A percentile compares a stretch with the other conserved stretches of the same genome.
phyloP scores from a whole-genome alignment of 192 early-diverging fungal genomes.

The Coemansia sp. region DNA sequence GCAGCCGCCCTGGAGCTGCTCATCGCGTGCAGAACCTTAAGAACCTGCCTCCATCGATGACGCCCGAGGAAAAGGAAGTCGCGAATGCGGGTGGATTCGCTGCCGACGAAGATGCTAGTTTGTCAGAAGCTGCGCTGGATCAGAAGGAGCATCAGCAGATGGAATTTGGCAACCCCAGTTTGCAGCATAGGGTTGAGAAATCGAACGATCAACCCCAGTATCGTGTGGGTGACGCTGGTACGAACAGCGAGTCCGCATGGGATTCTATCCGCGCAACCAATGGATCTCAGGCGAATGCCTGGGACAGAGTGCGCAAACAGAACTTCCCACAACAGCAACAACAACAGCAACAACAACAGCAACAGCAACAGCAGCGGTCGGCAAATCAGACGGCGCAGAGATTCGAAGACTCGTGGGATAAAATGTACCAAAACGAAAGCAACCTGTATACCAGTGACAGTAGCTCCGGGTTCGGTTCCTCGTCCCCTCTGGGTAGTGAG shows the following conservation, averaged over 20 bases:
- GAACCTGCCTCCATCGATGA: slow-evolving; percentile 22
- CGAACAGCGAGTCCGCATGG: slow-evolving; percentile 23
- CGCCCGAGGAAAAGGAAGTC: slow-evolving; percentile 1
- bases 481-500: slow-evolving; percentile 13
- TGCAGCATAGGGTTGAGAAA: background rate
- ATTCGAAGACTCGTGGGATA: slow-evolving; percentile 23
- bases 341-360: background rate
- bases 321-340: background rate
- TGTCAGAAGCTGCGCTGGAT: background rate
- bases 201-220: background rate
- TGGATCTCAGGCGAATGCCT: slow-evolving; percentile 11
- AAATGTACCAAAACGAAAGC: slow-evolving; percentile 9
- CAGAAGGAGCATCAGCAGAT: slow-evolving; percentile 9
- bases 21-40: slow-evolving; percentile 16
- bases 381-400: slow-evolving; percentile 6
- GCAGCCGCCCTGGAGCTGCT: background rate
- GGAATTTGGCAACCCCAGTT: slow-evolving; percentile 10
- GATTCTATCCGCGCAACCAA: slow-evolving; percentile 21
- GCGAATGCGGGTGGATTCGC: background rate
- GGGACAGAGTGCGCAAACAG: slow-evolving; percentile 39
- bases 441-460: background rate
- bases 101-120: background rate
- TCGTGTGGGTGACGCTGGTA: background rate
- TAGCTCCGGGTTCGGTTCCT: background rate
- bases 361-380: background rate